A percentile compares a stretch with the other conserved stretches of the same genome.
Conservation (phyloP, 495 filamentous ascomycete species). For the Alectoria sarmentosa region DNA sequence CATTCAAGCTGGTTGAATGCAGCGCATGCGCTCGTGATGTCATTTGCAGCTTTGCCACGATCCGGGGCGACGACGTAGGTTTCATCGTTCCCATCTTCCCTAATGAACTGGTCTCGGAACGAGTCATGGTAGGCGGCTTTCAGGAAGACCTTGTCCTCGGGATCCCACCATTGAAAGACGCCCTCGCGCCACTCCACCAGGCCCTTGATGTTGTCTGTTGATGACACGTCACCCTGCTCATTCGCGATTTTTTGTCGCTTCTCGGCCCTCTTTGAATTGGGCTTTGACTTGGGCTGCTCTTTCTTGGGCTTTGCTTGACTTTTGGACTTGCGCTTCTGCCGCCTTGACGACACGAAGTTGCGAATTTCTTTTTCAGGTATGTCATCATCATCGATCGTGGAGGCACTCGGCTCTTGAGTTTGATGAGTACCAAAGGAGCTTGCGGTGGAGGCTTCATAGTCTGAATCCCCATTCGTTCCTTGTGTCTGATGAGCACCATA, state of each 20-base stretch:
- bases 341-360: neutral
- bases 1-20: conserved; percentile 13
- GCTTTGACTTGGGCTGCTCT: conserved; percentile 1
- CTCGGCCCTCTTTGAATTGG: no score
- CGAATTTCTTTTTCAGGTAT: neutral
- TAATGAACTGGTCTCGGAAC: conserved; percentile 10
- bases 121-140: conserved; percentile 11
- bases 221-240: neutral
- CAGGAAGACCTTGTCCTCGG: neutral
- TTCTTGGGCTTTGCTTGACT: neutral
- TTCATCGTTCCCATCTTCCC: neutral
- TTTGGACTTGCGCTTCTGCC: neutral
- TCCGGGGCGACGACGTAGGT: conserved; percentile 11
- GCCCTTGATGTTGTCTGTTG: conserved; percentile 1
- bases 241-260: neutral
- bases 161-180: conserved; percentile 6
- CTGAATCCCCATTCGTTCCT: neutral
- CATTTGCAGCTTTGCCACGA: conserved; percentile 1
- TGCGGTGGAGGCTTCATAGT: neutral
- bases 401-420: neutral
- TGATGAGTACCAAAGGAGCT: neutral
- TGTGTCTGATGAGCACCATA: neutral
- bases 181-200: neutral
- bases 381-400: neutral
- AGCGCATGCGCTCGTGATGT: conserved; percentile 13